These are phyloP conservation scores for Fusarium tricinctum DNA, from an alignment of 2,329 filamentous ascomycete genomes.

Conservation along the genomic window DNA sequence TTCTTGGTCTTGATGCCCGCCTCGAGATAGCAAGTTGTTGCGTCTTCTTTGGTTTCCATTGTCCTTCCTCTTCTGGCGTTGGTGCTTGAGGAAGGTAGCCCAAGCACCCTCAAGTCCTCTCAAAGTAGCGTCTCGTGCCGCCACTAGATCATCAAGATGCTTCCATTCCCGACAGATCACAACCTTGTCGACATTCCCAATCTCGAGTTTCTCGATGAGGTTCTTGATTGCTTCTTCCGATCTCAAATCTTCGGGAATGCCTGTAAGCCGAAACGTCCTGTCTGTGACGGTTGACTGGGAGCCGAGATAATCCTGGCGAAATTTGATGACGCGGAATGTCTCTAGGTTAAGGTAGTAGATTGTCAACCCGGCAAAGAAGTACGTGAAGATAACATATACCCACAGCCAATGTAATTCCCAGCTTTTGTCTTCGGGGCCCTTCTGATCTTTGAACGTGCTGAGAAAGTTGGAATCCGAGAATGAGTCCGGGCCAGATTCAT, in stretches of 20 bases:
- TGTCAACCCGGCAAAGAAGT: constrained; percentile 87
- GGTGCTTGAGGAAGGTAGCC: constrained; percentile 71
- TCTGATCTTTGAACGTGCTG: constrained; percentile 49
- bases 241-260: constrained; percentile 83
- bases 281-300: constrained; percentile 97
- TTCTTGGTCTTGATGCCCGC: constrained; percentile 52
- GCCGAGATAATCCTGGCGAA: constrained; percentile 91
- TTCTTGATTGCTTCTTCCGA: constrained; percentile 87
- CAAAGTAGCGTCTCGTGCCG: constrained; percentile 74
- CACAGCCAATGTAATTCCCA: constrained; percentile 74
- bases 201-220: constrained; percentile 87
- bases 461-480: constrained; percentile 34
- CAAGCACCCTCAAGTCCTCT: constrained; percentile 85
- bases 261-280: constrained; percentile 90
- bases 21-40: constrained; percentile 35
- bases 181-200: constrained; percentile 91
- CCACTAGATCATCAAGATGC: constrained; percentile 81
- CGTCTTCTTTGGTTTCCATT: background rate
- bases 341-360: constrained; percentile 86
- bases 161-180: constrained; percentile 90
- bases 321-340: constrained; percentile 86
- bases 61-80: constrained; percentile 38
- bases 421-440: constrained; percentile 53
- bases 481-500: constrained; percentile 27
- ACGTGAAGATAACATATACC: constrained; percentile 95